These are phyloP conservation scores for Fusarium sp. DNA, from an alignment of 2,329 filamentous ascomycete genomes.

Conservation along the genomic window DNA sequence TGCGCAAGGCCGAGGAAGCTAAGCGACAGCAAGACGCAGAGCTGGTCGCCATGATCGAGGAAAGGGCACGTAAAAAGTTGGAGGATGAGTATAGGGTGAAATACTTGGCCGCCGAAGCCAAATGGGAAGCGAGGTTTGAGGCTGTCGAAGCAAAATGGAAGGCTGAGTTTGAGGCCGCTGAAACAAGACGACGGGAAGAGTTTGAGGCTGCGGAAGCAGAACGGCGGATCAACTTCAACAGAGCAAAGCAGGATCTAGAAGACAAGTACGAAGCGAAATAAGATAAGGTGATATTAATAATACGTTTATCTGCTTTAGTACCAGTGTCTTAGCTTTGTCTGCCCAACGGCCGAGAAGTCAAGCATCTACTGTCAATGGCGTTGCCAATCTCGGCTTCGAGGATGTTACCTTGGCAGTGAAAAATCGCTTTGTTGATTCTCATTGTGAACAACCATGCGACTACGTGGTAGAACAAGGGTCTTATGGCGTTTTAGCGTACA, in stretches of 20 bases:
- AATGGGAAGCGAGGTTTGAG: not conserved
- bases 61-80: not conserved
- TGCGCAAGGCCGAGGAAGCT: not conserved
- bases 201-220: not conserved
- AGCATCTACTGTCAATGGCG: not conserved
- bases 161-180: not conserved
- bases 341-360: not conserved
- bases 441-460: too few species aligned
- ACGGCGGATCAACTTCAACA: not conserved
- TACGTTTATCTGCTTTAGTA: not conserved
- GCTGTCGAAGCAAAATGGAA: not conserved
- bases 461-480: too few species aligned
- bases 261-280: not conserved
- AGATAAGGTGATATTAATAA: not conserved
- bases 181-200: not conserved
- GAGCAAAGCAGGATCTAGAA: not conserved
- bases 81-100: not conserved
- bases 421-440: too few species aligned
- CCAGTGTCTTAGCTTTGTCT: too few species aligned
- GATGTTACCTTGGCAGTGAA: too few species aligned
- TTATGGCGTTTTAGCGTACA: too few species aligned
- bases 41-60: not conserved
- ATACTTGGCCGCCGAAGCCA: not conserved
- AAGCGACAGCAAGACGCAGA: not conserved
- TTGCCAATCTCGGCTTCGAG: not conserved